Conservation (phyloP, 495 filamentous ascomycete genomes). For the Astrothelium macrocarpum region DNA sequence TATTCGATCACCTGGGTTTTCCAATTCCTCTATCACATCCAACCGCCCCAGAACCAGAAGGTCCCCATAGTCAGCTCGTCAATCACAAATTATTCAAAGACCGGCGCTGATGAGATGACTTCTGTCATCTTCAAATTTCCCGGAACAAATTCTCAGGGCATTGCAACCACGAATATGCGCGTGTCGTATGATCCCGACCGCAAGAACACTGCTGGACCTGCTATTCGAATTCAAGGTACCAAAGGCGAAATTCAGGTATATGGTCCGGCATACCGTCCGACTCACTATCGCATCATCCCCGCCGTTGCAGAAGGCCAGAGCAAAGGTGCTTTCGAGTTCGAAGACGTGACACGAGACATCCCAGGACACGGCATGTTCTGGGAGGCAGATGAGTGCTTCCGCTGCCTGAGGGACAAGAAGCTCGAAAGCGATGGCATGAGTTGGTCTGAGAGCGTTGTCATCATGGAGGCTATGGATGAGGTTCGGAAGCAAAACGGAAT, state of each 20-base stretch:
- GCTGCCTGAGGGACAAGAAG: slow-evolving; percentile 75
- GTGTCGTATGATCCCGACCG: slow-evolving; percentile 58
- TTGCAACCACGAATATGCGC: slow-evolving; percentile 69
- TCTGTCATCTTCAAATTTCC: slow-evolving; percentile 72
- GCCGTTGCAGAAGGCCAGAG: slow-evolving; percentile 17
- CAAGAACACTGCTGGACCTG: slow-evolving; percentile 50
- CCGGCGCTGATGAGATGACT: slow-evolving; percentile 76
- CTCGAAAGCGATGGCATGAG: slow-evolving; percentile 63
- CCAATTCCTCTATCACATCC: slow-evolving; percentile 80
- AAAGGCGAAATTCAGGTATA: slow-evolving; percentile 79
- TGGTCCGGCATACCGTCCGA: slow-evolving; percentile 62
- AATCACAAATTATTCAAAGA: slow-evolving; percentile 65
- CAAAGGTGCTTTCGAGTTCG: slow-evolving; percentile 24
- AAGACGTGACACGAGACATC: slow-evolving; percentile 34
- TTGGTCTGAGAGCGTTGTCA: slow-evolving; percentile 76
- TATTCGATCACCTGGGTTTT: slow-evolving; percentile 91
- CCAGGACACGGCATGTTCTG: slow-evolving; percentile 83
- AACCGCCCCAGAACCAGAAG: slow-evolving; percentile 39
- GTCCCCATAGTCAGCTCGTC: slow-evolving; percentile 49
- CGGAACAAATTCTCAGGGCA: slow-evolving; percentile 49
- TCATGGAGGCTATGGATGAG: slow-evolving; percentile 94
- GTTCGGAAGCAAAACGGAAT: slow-evolving; percentile 68
- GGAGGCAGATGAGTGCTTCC: slow-evolving; percentile 85
- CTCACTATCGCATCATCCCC: slow-evolving; percentile 49
- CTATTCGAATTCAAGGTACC: slow-evolving; percentile 75